A percentile compares a stretch with the other conserved stretches of the same genome.
Conservation (phyloP, 371 early-diverging fungal species). For the Mortierella sp. region DNA sequence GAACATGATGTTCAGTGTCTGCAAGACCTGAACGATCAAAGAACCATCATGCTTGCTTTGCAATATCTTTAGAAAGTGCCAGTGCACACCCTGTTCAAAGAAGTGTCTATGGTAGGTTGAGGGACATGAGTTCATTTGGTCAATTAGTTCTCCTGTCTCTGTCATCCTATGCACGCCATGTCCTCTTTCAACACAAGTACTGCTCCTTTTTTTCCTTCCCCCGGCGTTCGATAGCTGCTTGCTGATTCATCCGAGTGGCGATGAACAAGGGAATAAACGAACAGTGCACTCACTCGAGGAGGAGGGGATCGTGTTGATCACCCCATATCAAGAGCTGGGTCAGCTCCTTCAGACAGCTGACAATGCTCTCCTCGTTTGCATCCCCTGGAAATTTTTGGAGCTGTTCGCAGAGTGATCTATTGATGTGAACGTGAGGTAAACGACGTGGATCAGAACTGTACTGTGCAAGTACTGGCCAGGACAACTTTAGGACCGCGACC, state of each 20-base stretch:
- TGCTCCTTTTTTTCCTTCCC: slow-evolving; percentile 9
- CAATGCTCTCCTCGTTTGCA: slow-evolving; percentile 46
- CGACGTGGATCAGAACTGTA: no score
- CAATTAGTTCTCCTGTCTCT: no score
- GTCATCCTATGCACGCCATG: no score
- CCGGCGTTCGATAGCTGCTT: no score
- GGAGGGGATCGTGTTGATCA: slow-evolving; percentile 61
- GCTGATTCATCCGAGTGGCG: background rate
- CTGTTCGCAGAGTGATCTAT: slow-evolving; percentile 40
- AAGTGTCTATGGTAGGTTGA: slow-evolving; percentile 53
- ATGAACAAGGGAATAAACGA: no score
- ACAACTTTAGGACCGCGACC: no score
- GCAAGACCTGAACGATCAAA: slow-evolving; percentile 63
- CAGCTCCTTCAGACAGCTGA: slow-evolving; percentile 56
- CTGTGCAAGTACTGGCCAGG: no score
- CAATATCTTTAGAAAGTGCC: slow-evolving; percentile 43
- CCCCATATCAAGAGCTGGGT: slow-evolving; percentile 68
- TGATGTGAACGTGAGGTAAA: background rate
- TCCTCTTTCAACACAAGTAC: background rate
- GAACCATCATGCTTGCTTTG: slow-evolving; percentile 39
- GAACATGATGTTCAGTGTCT: slow-evolving; percentile 70
- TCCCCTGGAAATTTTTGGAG: slow-evolving; percentile 29
- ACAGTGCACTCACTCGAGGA: slow-evolving; percentile 55
- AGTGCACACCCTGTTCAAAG: slow-evolving; percentile 50
- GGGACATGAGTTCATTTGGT: no score